Evolutionary conservation across 768 basidiomycete species (phyloP), one percentile per base, ranked within the genome.

Genomic region (Tremella mesenterica): DNA sequence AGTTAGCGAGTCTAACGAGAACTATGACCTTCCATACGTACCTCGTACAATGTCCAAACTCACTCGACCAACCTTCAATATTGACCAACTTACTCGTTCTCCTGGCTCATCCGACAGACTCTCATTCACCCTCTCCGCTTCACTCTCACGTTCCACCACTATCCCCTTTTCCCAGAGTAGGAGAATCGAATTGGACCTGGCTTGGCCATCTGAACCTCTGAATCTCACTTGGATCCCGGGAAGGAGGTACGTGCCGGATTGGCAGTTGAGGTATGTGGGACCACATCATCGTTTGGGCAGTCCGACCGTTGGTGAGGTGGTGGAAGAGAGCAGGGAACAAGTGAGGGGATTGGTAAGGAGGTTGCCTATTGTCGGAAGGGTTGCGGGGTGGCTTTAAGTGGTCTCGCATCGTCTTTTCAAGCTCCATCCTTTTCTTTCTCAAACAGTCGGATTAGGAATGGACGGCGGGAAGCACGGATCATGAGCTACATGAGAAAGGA

Each of bases 171-270:
- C 38, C 8, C 33, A 27, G 4, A 30, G 29, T 3, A 12, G 27
- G n/a, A 28, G 47, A 9, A 14, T 48, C 13, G 47, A 48, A 30
- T 10, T 48, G 28, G 47, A 48, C 47, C 47, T 48, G 29, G 28
- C 29, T 10, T 48, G 47, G 47, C 16, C 29, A 16, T 12, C 29
- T 6, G n/a, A 27, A n/a, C 47, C 25, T 3, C n/a, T 8, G 14
- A 29, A 27, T 14, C 33, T 31, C 8, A 10, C 23, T n/a, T 48
- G 47, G 47, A 30, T 48, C 29, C 47, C 47, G 3, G 23, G 47
- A 20, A 18, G 47, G 29, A 13, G 47, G 20, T 48, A 48, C n/a
- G 34, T 48, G n/a, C 47, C 47, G 10, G 25, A 25, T 14, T 29
- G 23, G 23, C 47, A 48, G 10, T 13, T 48, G 27, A 12, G 28